These are phyloP conservation scores for Phallus indusiatus DNA, from an alignment of 768 basidiomycete species.

Conservation along the genomic window DNA sequence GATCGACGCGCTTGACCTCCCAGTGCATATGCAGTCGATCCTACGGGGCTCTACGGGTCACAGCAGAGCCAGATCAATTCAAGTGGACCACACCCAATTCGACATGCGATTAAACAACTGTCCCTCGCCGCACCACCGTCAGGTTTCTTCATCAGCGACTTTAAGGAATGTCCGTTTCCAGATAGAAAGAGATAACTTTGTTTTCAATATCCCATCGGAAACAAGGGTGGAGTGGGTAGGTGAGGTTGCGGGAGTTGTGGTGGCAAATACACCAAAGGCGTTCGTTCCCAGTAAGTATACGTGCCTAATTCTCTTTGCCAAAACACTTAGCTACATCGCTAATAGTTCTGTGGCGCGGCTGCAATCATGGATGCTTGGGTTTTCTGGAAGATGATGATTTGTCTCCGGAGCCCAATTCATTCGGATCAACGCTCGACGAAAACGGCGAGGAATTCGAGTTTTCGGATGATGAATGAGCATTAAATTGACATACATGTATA, in stretches of 20 bases:
- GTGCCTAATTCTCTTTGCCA: background rate
- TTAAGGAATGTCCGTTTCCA: background rate
- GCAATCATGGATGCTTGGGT: constrained; percentile 49
- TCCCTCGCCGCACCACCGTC: constrained; percentile 6
- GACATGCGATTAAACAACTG: constrained; percentile 6
- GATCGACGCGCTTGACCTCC: constrained; percentile 1
- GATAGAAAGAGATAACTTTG: constrained; percentile 22
- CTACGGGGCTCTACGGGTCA: background rate
- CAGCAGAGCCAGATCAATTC: background rate
- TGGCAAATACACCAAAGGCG: constrained; percentile 29
- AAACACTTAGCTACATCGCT: background rate
- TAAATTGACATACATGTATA: background rate
- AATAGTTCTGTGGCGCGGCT: constrained; percentile 55
- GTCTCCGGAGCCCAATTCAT: background rate
- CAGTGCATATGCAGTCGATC: background rate
- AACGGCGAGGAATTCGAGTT: constrained; percentile 1
- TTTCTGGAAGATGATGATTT: constrained; percentile 31
- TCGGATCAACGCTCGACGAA: background rate
- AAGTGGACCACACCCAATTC: background rate
- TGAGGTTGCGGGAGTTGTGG: constrained; percentile 38
- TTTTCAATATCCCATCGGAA: constrained; percentile 51
- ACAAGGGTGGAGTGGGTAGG: constrained; percentile 60
- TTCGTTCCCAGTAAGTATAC: constrained; percentile 2
- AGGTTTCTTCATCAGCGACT: background rate
- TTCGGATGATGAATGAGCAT: constrained; percentile 6